Conservation (phyloP, 306 rosid genomes). For the Sindora glabra region DNA sequence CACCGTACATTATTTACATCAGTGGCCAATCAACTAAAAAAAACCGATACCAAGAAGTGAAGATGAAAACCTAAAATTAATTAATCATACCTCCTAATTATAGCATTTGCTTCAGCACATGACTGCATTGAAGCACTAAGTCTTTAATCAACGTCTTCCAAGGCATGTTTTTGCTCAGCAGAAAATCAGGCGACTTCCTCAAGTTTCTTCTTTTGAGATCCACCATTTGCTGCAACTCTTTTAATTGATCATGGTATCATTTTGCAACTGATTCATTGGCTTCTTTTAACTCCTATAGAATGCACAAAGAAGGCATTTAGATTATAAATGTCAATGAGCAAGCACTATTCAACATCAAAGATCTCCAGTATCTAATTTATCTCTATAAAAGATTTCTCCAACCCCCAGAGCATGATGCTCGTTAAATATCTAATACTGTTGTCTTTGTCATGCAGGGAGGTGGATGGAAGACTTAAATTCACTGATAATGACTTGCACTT, state of each 20-base stretch:
- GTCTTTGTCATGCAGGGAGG: background rate
- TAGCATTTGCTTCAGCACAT: conserved; percentile 75
- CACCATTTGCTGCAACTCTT: conserved; percentile 46
- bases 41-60: background rate
- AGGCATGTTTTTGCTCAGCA: conserved; percentile 63
- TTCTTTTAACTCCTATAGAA: conserved; percentile 63
- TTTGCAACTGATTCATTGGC: conserved; percentile 54
- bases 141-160: conserved; percentile 78
- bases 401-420: too few relatives aligned
- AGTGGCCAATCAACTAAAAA: conserved; percentile 1
- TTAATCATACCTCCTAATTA: conserved; percentile 67
- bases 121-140: conserved; percentile 79
- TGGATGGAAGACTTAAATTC: background rate
- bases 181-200: conserved; percentile 46
- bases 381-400: too few relatives aligned
- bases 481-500: conserved; percentile 40
- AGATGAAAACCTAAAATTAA: background rate
- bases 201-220: conserved; percentile 67
- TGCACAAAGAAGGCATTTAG: background rate
- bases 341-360: background rate
- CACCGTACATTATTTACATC: too few relatives aligned
- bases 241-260: conserved; percentile 56
- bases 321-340: background rate
- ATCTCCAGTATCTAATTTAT: too few relatives aligned
- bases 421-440: background rate